Evolutionary conservation across 2,329 filamentous ascomycete species (phyloP), one percentile per base, ranked within the genome.

Genomic region (Dactylellina cionopaga): DNA sequence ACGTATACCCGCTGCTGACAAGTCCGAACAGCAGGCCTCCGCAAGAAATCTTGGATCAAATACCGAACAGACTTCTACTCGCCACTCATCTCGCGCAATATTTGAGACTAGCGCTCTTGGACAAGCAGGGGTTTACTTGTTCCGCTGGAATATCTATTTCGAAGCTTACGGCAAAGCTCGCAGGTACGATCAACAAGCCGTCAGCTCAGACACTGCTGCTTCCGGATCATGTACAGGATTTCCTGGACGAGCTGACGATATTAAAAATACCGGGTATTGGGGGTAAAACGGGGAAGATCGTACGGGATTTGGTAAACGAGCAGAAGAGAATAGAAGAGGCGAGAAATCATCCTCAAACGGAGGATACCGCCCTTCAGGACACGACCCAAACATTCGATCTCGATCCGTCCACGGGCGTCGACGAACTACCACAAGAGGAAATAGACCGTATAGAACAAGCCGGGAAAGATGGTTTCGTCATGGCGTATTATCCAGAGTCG

Each of bases 61-160:
- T 84, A 46, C 84, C 83, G 76, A 80, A 89, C 59, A 88, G 90
- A 39, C 83, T 97, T 31, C 82, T 89, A 10, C 82, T 97, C 6
- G 93, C 88, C 3, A 95, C 92, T 9, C 92, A 97, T 80, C 82
- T 98, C 29, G 92, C 92, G 3, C 83, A 86, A 27, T 84, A 94
- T 78, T 80, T 98, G 24, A 88, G 94, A 10, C 82, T 85, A 63
- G 86, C 87, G 77, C 83, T 98, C 9, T 90, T 96, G 77, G 83
- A 88, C 46, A 84, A 92, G 46, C 89, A 88, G 77, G 92, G 92
- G 1, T 96, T 94, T 80, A 96, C 92, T 0, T 90, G 90, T 25
- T 94, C 93, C 0, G 92, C 91, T 41, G 94, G 94, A 2, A 88
- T 98, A 19, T 90, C 92, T 1, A 96, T 92, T 0, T 94, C 90